Evolutionary conservation across 495 filamentous ascomycete genomes (phyloP), one percentile per base, ranked within the genome.

Genomic region (Neurospora africana): DNA sequence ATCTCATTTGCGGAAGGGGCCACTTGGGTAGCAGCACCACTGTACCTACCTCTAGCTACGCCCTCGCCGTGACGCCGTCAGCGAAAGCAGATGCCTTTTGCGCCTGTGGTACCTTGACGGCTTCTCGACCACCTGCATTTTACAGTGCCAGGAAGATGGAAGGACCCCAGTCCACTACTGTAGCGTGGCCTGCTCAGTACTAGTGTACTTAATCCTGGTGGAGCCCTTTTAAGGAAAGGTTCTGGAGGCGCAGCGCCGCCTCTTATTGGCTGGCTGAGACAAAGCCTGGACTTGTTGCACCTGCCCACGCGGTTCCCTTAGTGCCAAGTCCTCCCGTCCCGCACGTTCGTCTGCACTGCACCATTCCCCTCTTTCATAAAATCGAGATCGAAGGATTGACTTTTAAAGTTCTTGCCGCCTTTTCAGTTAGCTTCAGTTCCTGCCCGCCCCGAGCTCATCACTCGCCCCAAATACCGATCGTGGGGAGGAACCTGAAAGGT

Each of bases 1-100:
- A 65, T 33, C 53, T 65, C 53, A 80, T 78, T 79, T 80, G 72
- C 74, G 75, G 74, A 79, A 79, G 76, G 78, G 78, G 73, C 76
- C 77, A 76, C 69, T 69, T 71, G 73, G 74, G 58, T 38, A 47
- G 74, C 78, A 71, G 76, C 74, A 75, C 71, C 72, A 74, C 69
- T 74, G 69, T 35, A 35, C 33, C 33, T 35, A 5, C 33, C 4
- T n/a, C n/a, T 47, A 44, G 53, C 23, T 27, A 27, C 9, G 47
- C 47, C 47, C 47, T 58, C 13, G 47, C 47, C 47, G 47, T 15
- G 23, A 58, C 47, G 23, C 47, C 47, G 47, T 23, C 23, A 61
- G 23, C 53, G 23, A 17, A 61, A 61, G 7, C 23, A 61, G 23
- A 61, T 61, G 53, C 13, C 53, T 30, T 58, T 61, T 65, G 27